Evolutionary conservation across 345 rosid genomes (phyloP).

Genomic region (Psidium friedrichsthalianum): DNA sequence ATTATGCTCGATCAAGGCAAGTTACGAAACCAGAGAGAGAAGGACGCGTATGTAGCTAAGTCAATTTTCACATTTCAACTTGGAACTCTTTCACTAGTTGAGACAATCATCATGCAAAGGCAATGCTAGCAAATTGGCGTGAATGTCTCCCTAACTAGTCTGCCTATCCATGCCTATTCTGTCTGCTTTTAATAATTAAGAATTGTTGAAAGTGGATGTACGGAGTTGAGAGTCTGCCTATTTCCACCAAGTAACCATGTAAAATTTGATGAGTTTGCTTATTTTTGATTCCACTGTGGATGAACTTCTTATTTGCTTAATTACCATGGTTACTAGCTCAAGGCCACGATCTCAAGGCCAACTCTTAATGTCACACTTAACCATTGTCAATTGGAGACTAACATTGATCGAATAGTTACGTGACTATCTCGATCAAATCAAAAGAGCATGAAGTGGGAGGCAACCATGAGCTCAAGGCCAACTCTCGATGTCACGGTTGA

Average conservation of each 20-base stretch:
- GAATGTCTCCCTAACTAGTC: neutral
- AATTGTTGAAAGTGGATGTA: too few species aligned
- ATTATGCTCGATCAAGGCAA: neutral
- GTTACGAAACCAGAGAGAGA: neutral
- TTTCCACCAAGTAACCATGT: too few species aligned
- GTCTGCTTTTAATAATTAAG: too few species aligned
- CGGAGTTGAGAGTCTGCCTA: too few species aligned
- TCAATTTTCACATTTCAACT: neutral
- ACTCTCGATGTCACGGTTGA: neutral
- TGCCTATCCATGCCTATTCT: neutral
- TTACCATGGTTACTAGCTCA: neutral
- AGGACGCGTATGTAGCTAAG: neutral
- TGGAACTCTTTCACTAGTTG: neutral
- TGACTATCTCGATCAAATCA: neutral
- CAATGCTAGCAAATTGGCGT: neutral
- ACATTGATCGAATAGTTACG: neutral
- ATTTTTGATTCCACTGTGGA: neutral
- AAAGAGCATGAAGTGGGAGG: neutral
- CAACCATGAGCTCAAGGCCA: neutral
- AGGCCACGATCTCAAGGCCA: too few species aligned
- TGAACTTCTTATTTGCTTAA: neutral
- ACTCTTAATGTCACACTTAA: too few species aligned
- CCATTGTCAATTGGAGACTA: neutral
- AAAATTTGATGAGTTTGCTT: too few species aligned
- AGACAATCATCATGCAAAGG: neutral